Percentiles rank a stretch among this genome's conserved stretches.
Conservation (phyloP, 176 grass and related monocot species). For the Oryza rufipogon region DNA sequence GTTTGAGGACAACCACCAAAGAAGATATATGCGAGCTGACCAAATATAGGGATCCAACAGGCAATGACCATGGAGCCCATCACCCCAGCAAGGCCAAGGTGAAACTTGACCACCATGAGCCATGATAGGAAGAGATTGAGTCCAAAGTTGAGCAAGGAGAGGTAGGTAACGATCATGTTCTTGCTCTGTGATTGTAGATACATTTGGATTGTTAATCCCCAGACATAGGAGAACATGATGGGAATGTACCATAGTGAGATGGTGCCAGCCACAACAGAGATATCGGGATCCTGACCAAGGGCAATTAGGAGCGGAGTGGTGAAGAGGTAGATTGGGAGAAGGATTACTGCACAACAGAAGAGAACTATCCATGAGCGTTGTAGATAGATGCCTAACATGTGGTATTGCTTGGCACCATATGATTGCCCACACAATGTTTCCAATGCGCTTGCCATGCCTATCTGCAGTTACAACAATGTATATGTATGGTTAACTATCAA, state of each 20-base stretch:
- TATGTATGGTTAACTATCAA: neutral
- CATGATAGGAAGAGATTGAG: slow-evolving; percentile 65
- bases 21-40: slow-evolving; percentile 60
- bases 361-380: slow-evolving; percentile 84
- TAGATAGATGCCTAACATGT: slow-evolving; percentile 82
- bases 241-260: slow-evolving; percentile 79
- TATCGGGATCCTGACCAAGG: slow-evolving; percentile 62
- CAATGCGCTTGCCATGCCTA: slow-evolving; percentile 80
- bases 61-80: slow-evolving; percentile 65
- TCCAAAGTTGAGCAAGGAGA: slow-evolving; percentile 58
- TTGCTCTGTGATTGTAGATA: slow-evolving; percentile 87
- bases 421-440: slow-evolving; percentile 84
- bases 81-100: slow-evolving; percentile 55
- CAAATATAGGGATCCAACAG: slow-evolving; percentile 64
- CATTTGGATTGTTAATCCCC: slow-evolving; percentile 79
- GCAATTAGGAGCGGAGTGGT: slow-evolving; percentile 53
- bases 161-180: slow-evolving; percentile 70
- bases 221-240: slow-evolving; percentile 59
- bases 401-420: slow-evolving; percentile 62
- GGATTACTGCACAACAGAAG: slow-evolving; percentile 4
- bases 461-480: slow-evolving; percentile 33
- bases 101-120: slow-evolving; percentile 44
- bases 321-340: slow-evolving; percentile 62
- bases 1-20: slow-evolving; percentile 67
- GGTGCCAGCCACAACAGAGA: slow-evolving; percentile 51